These are phyloP conservation scores for Chaetomium cochliodes DNA, from an alignment of 495 filamentous ascomycete species.

Conservation along the genomic window DNA sequence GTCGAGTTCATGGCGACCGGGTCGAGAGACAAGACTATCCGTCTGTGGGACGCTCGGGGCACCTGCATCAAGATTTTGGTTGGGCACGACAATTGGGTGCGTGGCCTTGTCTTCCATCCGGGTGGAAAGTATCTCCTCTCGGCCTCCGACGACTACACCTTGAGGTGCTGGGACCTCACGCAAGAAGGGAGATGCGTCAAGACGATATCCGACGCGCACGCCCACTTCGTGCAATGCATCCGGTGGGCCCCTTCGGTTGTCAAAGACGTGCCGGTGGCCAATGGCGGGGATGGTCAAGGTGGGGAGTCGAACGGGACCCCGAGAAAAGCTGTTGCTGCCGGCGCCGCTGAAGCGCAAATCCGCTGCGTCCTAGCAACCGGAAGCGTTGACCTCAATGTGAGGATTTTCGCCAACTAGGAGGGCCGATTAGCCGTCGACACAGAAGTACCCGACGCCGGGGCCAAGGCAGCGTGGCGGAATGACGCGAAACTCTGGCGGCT, in stretches of 20 bases:
- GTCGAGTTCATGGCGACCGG: conserved; percentile 93
- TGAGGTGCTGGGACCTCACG: conserved; percentile 90
- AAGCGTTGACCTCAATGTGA: conserved; percentile 60
- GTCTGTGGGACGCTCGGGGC: conserved; percentile 84
- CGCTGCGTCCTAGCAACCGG: conserved; percentile 64
- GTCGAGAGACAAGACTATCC: conserved; percentile 86
- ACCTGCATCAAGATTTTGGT: conserved; percentile 81
- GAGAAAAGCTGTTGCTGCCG: conserved; percentile 46
- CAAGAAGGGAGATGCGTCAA: conserved; percentile 92
- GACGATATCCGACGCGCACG: conserved; percentile 73
- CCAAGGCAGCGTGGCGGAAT: neutral
- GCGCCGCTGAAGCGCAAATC: conserved; percentile 46
- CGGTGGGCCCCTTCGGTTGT: conserved; percentile 84
- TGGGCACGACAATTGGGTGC: conserved; percentile 97
- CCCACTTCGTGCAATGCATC: conserved; percentile 83
- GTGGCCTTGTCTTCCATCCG: conserved; percentile 84
- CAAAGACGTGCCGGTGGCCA: conserved; percentile 54
- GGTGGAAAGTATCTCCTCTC: conserved; percentile 90
- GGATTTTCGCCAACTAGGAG: conserved; percentile 57
- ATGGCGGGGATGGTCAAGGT: conserved; percentile 52
- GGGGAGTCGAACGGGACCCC: conserved; percentile 49
- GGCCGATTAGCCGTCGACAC: conserved; percentile 1
- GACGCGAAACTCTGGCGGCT: neutral
- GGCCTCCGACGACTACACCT: conserved; percentile 84
- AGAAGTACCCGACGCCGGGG: neutral